Evolutionary conservation across 1,139 yeast genomes (phyloP).

Genomic region (Kodamaea fungicola): DNA sequence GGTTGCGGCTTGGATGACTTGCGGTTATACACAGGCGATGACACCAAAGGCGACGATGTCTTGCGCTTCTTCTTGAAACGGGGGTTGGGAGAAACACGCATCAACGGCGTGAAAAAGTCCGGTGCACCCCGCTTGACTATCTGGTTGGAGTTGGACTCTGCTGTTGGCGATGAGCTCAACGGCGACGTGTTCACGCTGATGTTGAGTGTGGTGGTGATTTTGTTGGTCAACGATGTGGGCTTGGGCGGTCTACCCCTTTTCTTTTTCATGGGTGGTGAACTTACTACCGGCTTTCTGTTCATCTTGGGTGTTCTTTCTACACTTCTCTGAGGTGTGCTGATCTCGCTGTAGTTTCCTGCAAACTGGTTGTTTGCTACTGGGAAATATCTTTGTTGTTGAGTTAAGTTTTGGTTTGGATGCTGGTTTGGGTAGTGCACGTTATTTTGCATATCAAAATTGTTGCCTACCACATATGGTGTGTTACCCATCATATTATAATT

Average conservation of each 20-base stretch:
- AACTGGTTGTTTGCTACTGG: too few relatives aligned
- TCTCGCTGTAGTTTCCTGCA: too few relatives aligned
- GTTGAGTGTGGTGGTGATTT: constrained; percentile 42
- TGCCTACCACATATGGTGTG: too few relatives aligned
- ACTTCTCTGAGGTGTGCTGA: too few relatives aligned
- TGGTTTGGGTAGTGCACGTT: too few relatives aligned
- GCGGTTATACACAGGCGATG: constrained; percentile 1
- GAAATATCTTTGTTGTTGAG: too few relatives aligned
- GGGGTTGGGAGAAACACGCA: constrained; percentile 42
- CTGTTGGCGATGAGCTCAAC: constrained; percentile 18
- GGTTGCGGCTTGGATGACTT: background rate
- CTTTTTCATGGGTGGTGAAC: constrained; percentile 27
- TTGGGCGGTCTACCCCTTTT: constrained; percentile 51
- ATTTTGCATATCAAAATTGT: too few relatives aligned
- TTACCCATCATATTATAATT: too few relatives aligned
- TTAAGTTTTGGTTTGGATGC: too few relatives aligned
- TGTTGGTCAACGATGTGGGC: constrained; percentile 36
- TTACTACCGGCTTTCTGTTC: background rate
- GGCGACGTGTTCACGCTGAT: constrained; percentile 39
- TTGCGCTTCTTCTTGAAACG: constrained; percentile 14
- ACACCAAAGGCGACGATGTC: constrained; percentile 9
- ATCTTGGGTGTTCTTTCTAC: background rate
- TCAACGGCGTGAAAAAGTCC: constrained; percentile 44
- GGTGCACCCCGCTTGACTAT: constrained; percentile 44
- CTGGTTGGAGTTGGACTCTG: constrained; percentile 33